These are phyloP conservation scores for Fusarium begoniae DNA, from an alignment of 2,329 filamentous ascomycete genomes.

Conservation along the genomic window DNA sequence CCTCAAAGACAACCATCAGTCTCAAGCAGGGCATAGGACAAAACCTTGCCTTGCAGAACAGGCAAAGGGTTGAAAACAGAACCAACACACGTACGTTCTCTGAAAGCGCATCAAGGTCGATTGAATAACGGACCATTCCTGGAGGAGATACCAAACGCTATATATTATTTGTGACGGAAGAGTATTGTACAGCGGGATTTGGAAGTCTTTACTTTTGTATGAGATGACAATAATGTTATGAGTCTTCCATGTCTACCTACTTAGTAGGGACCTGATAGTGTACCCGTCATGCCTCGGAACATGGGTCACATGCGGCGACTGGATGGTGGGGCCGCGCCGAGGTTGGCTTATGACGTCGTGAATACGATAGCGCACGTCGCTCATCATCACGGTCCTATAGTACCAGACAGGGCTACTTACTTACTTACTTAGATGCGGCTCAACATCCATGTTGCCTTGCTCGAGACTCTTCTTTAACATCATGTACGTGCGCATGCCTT, in stretches of 20 bases:
- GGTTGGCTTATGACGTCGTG: slow-evolving; percentile 35
- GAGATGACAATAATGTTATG: not conserved
- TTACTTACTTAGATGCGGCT: slow-evolving; percentile 3
- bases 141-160: not conserved
- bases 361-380: slow-evolving; percentile 9
- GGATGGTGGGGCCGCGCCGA: slow-evolving; percentile 8
- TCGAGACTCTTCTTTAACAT: slow-evolving; percentile 4
- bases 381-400: not conserved
- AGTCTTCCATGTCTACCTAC: not conserved
- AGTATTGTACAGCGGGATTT: not conserved
- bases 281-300: slow-evolving; percentile 13
- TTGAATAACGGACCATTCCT: not conserved
- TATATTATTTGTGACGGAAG: not conserved
- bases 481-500: slow-evolving; percentile 11
- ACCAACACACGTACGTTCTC: not conserved
- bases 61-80: not conserved
- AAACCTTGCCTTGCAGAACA: not conserved
- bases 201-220: not conserved
- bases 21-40: slow-evolving; percentile 55
- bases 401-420: not conserved
- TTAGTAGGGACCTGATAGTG: not conserved
- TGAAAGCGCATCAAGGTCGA: not conserved
- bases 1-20: slow-evolving; percentile 58
- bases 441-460: not conserved
- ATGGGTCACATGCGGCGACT: slow-evolving; percentile 31